phyloP scores from a whole-genome alignment of 495 filamentous ascomycete genomes.

The Clavariopsis aquatica region DNA sequence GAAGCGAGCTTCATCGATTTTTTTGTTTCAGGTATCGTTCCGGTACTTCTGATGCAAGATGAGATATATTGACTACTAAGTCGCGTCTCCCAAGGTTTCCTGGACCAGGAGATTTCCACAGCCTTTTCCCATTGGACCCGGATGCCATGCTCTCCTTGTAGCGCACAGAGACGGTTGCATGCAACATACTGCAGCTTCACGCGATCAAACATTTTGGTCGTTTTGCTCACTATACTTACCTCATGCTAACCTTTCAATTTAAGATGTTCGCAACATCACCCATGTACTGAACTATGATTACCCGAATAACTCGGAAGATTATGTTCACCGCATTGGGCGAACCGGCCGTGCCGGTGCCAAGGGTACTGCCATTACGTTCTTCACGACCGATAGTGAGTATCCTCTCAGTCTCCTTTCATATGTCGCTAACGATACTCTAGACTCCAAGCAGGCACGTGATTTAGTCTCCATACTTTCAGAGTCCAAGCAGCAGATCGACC shows the following conservation, averaged over 20 bases:
- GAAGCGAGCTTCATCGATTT: constrained; percentile 69
- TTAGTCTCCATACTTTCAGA: constrained; percentile 88
- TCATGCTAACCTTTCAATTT: constrained; percentile 71
- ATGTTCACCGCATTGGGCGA: constrained; percentile 52
- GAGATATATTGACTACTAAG: constrained; percentile 70
- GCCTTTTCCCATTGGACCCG: constrained; percentile 41
- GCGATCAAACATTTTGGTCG: constrained; percentile 57
- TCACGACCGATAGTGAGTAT: constrained; percentile 91
- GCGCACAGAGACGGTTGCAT: constrained; percentile 68
- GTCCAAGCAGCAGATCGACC: constrained; percentile 98
- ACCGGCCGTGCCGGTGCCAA: constrained; percentile 52
- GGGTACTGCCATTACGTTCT: constrained; percentile 52
- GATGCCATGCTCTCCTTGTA: constrained; percentile 36
- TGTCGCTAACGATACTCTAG: constrained; percentile 48
- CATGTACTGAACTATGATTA: constrained; percentile 99
- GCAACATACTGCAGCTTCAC: constrained; percentile 53
- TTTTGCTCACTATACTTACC: constrained; percentile 51
- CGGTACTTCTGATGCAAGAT: constrained; percentile 71
- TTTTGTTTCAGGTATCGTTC: constrained; percentile 66
- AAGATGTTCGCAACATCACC: constrained; percentile 99
- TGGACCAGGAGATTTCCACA: constrained; percentile 69
- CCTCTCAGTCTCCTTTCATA: neutral
- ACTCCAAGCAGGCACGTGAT: constrained; percentile 96
- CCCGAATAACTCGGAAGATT: constrained; percentile 87
- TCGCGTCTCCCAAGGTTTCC: constrained; percentile 65